Base-by-base conservation (phyloP, 2,329 filamentous ascomycete species). In the Fonsecaea erecta region DNA sequence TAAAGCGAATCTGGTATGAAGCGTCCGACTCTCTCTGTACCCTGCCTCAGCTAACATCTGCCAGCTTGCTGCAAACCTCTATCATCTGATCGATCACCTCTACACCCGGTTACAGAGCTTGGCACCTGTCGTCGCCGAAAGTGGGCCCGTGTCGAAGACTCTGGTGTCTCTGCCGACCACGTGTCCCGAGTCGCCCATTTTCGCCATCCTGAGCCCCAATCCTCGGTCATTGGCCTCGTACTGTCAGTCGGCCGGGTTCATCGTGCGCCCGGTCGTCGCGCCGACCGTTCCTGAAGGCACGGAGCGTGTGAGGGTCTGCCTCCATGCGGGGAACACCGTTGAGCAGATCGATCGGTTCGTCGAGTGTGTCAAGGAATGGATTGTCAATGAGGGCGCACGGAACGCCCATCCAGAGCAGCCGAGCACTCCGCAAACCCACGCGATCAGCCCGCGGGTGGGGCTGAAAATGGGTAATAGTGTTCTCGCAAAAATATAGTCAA, bases 251-350 rank as follows among this genome's bases (percentile, higher is more conserved):
- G 74, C 76, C 0, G 86, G 87, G 0, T 87, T 86, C 62, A 79
- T 88, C 51, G 85, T 90, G 0, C 81, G 89, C 1, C 83, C 88
- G 0, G 90, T 91, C 16, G 86, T 91, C 64, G 81, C 87, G 1
- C 89, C 89, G 0, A 91, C 88, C 0, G 88, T 92, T 1, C 87
- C 88, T 0, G 75, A 73, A 1, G 88, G 88, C 0, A 84, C 79
- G 4, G 87, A 90, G 73, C 79, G 89, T 11, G 84, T 91, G 0
- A 78, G 89, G 8, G 79, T 92, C 0, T 91, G 88, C 74, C 74
- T 92, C 1, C 89, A 92, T 75, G 86, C 88, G 0, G 86, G 84
- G 0, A 92, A 91, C 67, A 88, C 85, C 0, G 65, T 77, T 6
- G 76, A 79, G 3, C 81, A 91, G 64, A 79, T 90, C 0, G 80